A percentile compares a stretch with the other conserved stretches of the same genome.
Evolutionary conservation across 768 basidiomycete species (phyloP).

Genomic region (Gautieria morchelliformis): DNA sequence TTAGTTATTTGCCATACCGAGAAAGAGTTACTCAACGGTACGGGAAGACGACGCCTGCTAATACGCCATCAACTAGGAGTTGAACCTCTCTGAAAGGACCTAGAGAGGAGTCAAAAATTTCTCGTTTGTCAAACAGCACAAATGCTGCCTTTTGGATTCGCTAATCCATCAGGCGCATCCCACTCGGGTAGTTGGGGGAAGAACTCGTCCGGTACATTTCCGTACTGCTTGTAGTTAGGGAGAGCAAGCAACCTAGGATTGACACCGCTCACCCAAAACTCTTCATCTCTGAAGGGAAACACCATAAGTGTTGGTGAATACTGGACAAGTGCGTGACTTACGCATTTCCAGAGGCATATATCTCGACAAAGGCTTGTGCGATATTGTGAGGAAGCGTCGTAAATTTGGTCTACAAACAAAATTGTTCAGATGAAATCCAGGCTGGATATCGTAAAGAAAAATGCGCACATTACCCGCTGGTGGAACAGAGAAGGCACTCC

Average conservation of each 20-base stretch:
- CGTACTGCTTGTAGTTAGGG: slow-evolving; percentile 2
- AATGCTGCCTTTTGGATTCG: background rate
- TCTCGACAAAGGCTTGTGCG: slow-evolving; percentile 9
- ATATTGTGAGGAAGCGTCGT: slow-evolving; percentile 5
- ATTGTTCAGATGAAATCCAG: background rate
- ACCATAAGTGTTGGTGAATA: background rate
- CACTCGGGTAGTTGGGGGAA: slow-evolving; percentile 5
- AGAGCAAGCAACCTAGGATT: background rate
- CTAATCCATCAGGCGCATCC: slow-evolving; percentile 5
- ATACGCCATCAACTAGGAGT: slow-evolving; percentile 8
- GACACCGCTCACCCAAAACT: background rate
- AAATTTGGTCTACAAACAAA: background rate
- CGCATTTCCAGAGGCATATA: slow-evolving; percentile 12
- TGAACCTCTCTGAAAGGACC: slow-evolving; percentile 11
- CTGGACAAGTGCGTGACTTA: slow-evolving; percentile 7
- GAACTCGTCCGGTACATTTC: slow-evolving; percentile 10
- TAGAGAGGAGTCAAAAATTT: background rate
- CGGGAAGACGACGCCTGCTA: slow-evolving; percentile 8
- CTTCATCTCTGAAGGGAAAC: background rate
- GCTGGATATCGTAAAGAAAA: background rate
- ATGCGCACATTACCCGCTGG: background rate
- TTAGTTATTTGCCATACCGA: background rate
- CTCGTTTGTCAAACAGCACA: background rate
- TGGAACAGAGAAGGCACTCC: slow-evolving; percentile 4
- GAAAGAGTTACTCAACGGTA: background rate